phyloP scores from a whole-genome alignment of 768 basidiomycete species.

The Lyophyllum decastes region DNA sequence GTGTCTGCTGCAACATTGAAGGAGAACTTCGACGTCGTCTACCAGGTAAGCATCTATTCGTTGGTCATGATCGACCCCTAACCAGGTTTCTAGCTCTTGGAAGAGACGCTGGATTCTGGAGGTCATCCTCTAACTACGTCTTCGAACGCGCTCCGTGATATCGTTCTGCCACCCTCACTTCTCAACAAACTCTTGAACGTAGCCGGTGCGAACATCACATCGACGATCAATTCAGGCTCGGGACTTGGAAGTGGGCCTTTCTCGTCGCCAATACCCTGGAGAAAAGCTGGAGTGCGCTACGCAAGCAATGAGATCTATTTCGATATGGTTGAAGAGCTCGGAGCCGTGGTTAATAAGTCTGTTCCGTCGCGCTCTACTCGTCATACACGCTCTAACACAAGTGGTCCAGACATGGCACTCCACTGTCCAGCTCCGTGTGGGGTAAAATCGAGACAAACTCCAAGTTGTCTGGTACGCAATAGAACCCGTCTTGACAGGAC shows the following conservation, averaged over 20 bases:
- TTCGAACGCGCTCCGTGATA: constrained; percentile 86
- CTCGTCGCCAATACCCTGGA: constrained; percentile 92
- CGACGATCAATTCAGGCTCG: constrained; percentile 46
- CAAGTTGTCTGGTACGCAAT: constrained; percentile 64
- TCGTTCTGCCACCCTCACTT: constrained; percentile 89
- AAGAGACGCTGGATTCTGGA: constrained; percentile 93
- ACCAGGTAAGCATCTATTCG: constrained; percentile 61
- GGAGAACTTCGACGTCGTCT: constrained; percentile 94
- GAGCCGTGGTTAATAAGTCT: constrained; percentile 78
- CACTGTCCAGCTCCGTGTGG: constrained; percentile 67
- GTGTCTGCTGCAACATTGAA: constrained; percentile 77
- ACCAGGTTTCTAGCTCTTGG: constrained; percentile 63
- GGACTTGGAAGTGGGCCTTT: constrained; percentile 57
- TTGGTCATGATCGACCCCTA: constrained; percentile 1
- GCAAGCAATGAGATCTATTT: constrained; percentile 92
- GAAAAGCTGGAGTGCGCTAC: constrained; percentile 80
- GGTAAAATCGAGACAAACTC: constrained; percentile 81
- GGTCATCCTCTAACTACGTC: constrained; percentile 93
- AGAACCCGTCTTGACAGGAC: not conserved
- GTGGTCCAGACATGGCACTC: constrained; percentile 58
- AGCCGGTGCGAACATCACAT: constrained; percentile 50
- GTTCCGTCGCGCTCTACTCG: constrained; percentile 16
- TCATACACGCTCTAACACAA: constrained; percentile 5
- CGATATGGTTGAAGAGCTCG: constrained; percentile 83
- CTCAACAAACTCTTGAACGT: constrained; percentile 68